Evolutionary conservation across 108 stramenopile species (phyloP).

Genomic region (Cyclotella kingstonii): DNA sequence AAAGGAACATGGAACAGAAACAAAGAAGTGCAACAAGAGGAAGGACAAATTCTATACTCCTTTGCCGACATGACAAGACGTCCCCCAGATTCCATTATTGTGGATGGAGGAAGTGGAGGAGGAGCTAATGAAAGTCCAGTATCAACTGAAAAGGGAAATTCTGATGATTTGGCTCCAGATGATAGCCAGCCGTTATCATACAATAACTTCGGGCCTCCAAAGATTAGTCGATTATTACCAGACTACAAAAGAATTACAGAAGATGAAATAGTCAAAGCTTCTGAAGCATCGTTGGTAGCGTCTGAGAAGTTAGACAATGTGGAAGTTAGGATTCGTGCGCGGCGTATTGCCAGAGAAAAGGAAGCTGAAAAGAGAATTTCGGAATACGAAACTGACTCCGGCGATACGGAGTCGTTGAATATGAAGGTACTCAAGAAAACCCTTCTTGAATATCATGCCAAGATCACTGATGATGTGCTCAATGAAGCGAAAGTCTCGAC

Average conservation of each 20-base stretch:
- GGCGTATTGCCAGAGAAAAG: slow-evolving; percentile 18
- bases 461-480: slow-evolving; percentile 10
- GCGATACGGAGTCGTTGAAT: background rate
- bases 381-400: background rate
- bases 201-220: slow-evolving; percentile 6
- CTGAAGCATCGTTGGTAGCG: slow-evolving; percentile 10
- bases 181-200: background rate
- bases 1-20: slow-evolving; percentile 19
- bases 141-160: background rate
- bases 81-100: slow-evolving; percentile 43
- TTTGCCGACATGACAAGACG: slow-evolving; percentile 36
- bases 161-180: background rate
- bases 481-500: slow-evolving; percentile 3
- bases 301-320: slow-evolving; percentile 32
- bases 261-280: slow-evolving; percentile 25
- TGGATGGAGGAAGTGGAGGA: slow-evolving; percentile 28
- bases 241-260: slow-evolving; percentile 16
- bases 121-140: background rate
- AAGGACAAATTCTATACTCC: slow-evolving; percentile 10
- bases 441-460: background rate
- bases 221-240: slow-evolving; percentile 26
- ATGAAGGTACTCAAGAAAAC: background rate
- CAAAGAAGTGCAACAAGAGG: slow-evolving; percentile 1
- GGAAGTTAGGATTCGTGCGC: slow-evolving; percentile 40
- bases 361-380: slow-evolving; percentile 6